Percentiles rank a stretch among this genome's conserved stretches.
Evolutionary conservation across 768 basidiomycete species (phyloP).

Genomic region (Obba rivulosa): DNA sequence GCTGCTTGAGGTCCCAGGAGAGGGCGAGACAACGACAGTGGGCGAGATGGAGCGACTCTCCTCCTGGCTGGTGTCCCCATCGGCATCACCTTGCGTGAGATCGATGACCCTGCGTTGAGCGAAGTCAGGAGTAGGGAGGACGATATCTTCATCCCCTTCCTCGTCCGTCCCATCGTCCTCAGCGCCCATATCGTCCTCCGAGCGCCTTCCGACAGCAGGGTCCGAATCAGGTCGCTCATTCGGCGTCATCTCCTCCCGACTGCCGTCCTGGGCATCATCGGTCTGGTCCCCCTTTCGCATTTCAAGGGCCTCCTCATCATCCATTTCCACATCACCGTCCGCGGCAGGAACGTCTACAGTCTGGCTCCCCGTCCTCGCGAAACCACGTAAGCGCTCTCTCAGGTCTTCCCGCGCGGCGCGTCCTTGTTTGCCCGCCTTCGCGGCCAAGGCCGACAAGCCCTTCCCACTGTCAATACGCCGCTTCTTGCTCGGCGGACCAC

Average conservation of each 20-base stretch:
- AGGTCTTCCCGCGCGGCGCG: constrained; percentile 30
- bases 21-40: background rate
- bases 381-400: constrained; percentile 44
- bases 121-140: background rate
- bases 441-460: background rate
- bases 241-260: constrained; percentile 12
- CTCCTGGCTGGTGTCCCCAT: background rate
- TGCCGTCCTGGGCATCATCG: constrained; percentile 13
- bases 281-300: constrained; percentile 7
- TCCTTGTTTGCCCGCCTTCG: constrained; percentile 8
- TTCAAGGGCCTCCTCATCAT: constrained; percentile 12
- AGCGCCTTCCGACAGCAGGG: background rate
- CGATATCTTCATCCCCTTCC: background rate
- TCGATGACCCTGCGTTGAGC: background rate
- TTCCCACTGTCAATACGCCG: background rate
- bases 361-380: constrained; percentile 47
- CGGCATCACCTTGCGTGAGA: background rate
- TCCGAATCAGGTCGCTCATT: constrained; percentile 10
- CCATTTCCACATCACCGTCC: constrained; percentile 18
- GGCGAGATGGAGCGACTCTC: background rate
- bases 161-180: background rate
- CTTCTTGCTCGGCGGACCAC: constrained; percentile 35
- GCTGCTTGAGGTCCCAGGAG: background rate
- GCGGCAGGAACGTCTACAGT: constrained; percentile 7
- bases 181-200: background rate